phyloP scores from a whole-genome alignment of 805 yeast genomes.

The Teunomyces barrocoloradensis region DNA sequence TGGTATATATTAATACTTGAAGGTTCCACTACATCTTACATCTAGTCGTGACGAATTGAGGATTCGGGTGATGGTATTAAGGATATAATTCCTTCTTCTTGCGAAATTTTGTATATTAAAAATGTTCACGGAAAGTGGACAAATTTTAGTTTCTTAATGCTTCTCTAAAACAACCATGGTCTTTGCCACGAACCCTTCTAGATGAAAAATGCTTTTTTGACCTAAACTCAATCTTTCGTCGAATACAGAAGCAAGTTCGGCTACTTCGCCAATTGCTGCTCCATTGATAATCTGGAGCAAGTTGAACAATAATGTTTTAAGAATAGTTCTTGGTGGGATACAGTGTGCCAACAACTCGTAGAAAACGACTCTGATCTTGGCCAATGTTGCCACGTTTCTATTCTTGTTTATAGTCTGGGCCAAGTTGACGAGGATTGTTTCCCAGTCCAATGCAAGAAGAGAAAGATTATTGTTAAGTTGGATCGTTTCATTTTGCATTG shows the following conservation, averaged over 20 bases:
- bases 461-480: constrained; percentile 39
- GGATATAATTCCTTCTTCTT: too few relatives aligned
- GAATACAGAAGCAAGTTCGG: constrained; percentile 59
- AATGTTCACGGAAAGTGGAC: too few relatives aligned
- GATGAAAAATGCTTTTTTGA: constrained; percentile 84
- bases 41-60: too few relatives aligned
- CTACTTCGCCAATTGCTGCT: constrained; percentile 42
- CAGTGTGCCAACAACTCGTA: constrained; percentile 91
- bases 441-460: constrained; percentile 84
- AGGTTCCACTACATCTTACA: too few relatives aligned
- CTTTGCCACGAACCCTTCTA: constrained; percentile 91
- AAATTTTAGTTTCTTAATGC: neutral
- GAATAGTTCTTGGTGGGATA: constrained; percentile 80
- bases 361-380: constrained; percentile 62
- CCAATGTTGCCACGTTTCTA: constrained; percentile 60
- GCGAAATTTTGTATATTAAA: too few relatives aligned
- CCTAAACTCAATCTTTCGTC: constrained; percentile 90
- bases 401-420: constrained; percentile 59
- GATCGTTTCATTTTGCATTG: constrained; percentile 62
- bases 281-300: constrained; percentile 28
- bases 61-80: too few relatives aligned
- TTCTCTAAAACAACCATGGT: constrained; percentile 74
- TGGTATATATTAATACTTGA: neutral
- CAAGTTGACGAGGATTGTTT: constrained; percentile 65
- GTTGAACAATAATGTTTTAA: constrained; percentile 55